Evolutionary conservation across 2,329 filamentous ascomycete genomes (phyloP), one percentile per base, ranked within the genome.

Genomic region (Dothideomycetes sp.): DNA sequence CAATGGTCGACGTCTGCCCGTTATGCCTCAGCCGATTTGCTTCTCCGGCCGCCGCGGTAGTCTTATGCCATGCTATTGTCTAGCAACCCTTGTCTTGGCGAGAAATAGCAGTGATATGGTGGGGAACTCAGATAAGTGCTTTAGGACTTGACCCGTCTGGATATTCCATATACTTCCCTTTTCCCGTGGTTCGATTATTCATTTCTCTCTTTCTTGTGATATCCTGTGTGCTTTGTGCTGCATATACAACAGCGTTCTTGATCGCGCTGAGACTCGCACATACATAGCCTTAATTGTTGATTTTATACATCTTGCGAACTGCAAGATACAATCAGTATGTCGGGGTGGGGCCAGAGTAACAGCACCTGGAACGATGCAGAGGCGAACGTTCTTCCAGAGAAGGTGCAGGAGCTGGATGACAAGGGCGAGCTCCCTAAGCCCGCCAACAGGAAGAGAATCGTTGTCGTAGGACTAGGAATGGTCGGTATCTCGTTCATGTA

Each of bases 381-480:
- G 51, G 64, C 64, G 31, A 68, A 66, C 30, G 53, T 56, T 37
- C 51, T 68, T 12, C 63, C 65, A 7, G 59, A 65, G 41, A 66
- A 60, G 52, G 58, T 66, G 30, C 57, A 59, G 31, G 46, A 60
- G 44, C 30, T 61, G 48, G 49, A 53, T 30, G 43, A 43, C 27
- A 51, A 55, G 12, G 50, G 50, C 16, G 57, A 63, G 36, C 50
- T 62, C 11, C 54, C 59, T 5, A 53, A 56, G 27, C 45, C 49
- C 38, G 47, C 47, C 24, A 47, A 63, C 44, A 65, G 75, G 45
- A 85, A 84, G 58, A 78, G 72, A 54, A 64, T 93, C 27, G 85
- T 93, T 2, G 78, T 94, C 29, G 84, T 94, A 30, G 87, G 87
- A 8, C 62, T 94, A 61, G 87, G 87, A 2, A 95, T 95, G 88